A percentile compares a stretch with the other conserved stretches of the same genome.
Conservation (phyloP, 352 stramenopile species). For the Phytophthora lateralis region DNA sequence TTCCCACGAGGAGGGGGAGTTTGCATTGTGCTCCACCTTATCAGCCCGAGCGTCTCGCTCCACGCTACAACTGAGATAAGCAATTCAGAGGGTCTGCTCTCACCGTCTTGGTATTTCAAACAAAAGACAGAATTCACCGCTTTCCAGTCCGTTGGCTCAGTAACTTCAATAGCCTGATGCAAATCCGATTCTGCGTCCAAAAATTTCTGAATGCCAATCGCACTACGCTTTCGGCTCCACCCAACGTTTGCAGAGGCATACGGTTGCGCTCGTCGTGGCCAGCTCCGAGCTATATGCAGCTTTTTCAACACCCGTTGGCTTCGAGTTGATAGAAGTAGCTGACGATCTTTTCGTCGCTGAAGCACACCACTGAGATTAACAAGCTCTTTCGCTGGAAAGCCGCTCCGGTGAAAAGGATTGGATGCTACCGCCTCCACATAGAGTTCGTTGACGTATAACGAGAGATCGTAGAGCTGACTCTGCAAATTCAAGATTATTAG, state of each 20-base stretch:
- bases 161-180: slow-evolving; percentile 2
- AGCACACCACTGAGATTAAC: slow-evolving; percentile 30
- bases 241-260: slow-evolving; percentile 8
- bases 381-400: slow-evolving; percentile 30
- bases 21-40: slow-evolving; percentile 15
- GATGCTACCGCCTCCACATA: slow-evolving; percentile 55
- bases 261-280: slow-evolving; percentile 10
- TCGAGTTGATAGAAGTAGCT: slow-evolving; percentile 39
- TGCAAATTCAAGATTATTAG: slow-evolving; percentile 16
- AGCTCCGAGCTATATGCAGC: slow-evolving; percentile 32
- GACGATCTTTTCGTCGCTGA: slow-evolving; percentile 37
- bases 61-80: slow-evolving; percentile 15
- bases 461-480: slow-evolving; percentile 47
- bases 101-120: background rate
- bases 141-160: slow-evolving; percentile 14
- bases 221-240: background rate
- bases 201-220: slow-evolving; percentile 8
- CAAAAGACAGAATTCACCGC: slow-evolving; percentile 22
- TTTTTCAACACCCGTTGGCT: slow-evolving; percentile 49
- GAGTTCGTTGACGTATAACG: slow-evolving; percentile 41
- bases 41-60: slow-evolving; percentile 15
- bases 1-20: background rate
- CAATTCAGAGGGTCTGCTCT: background rate
- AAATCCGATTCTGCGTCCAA: slow-evolving; percentile 10
- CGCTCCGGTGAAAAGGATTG: slow-evolving; percentile 41